Conservation (phyloP, 805 yeast species). For the Pichia deserticola region DNA sequence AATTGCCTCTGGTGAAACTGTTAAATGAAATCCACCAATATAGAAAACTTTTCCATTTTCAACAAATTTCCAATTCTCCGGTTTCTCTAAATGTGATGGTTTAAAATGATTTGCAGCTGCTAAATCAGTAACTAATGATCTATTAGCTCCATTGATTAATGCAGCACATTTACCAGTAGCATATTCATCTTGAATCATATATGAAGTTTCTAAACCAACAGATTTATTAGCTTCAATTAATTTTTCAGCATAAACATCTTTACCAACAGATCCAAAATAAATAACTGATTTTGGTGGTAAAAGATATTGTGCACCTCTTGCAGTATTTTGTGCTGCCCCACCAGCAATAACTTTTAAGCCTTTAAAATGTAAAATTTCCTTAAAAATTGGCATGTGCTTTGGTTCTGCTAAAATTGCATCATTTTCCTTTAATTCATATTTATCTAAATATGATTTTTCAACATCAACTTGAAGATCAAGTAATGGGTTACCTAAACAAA, state of each 20-base stretch:
- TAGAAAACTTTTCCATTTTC: conserved; percentile 76
- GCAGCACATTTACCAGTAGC: conserved; percentile 99
- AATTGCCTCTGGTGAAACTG: conserved; percentile 95
- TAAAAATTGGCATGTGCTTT: conserved; percentile 78
- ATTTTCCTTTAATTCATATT: conserved; percentile 79
- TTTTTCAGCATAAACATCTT: conserved; percentile 78
- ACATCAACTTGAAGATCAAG: conserved; percentile 80
- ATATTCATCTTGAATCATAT: conserved; percentile 66
- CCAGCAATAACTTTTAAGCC: conserved; percentile 81
- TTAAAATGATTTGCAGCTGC: conserved; percentile 98
- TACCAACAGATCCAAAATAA: conserved; percentile 95
- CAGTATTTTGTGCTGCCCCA: conserved; percentile 99
- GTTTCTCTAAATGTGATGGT: conserved; percentile 75
- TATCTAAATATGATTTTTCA: conserved; percentile 57
- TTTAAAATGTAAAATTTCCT: conserved; percentile 58
- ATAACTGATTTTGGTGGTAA: conserved; percentile 77
- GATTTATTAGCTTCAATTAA: conserved; percentile 73
- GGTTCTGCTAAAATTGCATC: conserved; percentile 87
- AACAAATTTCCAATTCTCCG: conserved; percentile 84
- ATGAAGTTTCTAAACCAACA: conserved; percentile 84
- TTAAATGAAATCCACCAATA: conserved; percentile 98
- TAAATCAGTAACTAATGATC: conserved; percentile 92
- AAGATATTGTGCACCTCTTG: conserved; percentile 95
- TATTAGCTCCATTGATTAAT: conserved; percentile 69
- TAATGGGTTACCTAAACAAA: conserved; percentile 86